Evolutionary conservation across 257 asterid species (phyloP).

Genomic region (Misopates orontium): DNA sequence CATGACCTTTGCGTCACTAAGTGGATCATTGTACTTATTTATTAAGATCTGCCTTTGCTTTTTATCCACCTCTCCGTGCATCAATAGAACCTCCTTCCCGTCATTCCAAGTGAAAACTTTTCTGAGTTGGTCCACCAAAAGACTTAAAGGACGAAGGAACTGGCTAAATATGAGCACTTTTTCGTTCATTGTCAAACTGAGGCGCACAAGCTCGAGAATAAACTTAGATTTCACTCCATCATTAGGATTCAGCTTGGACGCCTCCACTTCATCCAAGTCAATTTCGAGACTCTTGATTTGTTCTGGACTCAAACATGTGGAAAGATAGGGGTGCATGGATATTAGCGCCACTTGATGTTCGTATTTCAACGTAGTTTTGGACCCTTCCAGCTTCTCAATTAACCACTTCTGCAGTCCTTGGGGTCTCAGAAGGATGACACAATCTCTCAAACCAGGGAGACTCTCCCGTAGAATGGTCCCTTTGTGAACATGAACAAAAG

Average conservation of each 20-base stretch:
- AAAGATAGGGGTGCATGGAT: constrained; percentile 29
- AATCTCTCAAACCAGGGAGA: constrained; percentile 41
- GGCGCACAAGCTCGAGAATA: constrained; percentile 28
- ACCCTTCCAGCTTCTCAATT: constrained; percentile 15
- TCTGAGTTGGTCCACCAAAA: background rate
- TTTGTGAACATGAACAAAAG: constrained; percentile 41
- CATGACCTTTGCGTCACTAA: constrained; percentile 4
- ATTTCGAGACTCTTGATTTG: background rate
- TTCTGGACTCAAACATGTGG: background rate
- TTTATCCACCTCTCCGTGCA: constrained; percentile 1
- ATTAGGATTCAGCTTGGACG: constrained; percentile 10
- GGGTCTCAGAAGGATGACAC: constrained; percentile 32
- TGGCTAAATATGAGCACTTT: constrained; percentile 33
- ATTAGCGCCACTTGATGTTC: constrained; percentile 28
- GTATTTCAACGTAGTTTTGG: background rate
- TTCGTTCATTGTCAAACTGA: constrained; percentile 22
- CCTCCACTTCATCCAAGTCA: background rate
- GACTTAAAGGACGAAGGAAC: constrained; percentile 2
- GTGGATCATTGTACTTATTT: background rate
- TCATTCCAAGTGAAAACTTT: background rate
- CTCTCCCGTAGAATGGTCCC: constrained; percentile 30
- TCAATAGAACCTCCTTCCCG: background rate
- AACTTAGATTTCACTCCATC: constrained; percentile 32
- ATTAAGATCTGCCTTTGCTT: background rate
- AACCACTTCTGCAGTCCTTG: constrained; percentile 26